Base-by-base conservation (phyloP, 371 early-diverging fungal species). In the Apophysomyces elegans region DNA sequence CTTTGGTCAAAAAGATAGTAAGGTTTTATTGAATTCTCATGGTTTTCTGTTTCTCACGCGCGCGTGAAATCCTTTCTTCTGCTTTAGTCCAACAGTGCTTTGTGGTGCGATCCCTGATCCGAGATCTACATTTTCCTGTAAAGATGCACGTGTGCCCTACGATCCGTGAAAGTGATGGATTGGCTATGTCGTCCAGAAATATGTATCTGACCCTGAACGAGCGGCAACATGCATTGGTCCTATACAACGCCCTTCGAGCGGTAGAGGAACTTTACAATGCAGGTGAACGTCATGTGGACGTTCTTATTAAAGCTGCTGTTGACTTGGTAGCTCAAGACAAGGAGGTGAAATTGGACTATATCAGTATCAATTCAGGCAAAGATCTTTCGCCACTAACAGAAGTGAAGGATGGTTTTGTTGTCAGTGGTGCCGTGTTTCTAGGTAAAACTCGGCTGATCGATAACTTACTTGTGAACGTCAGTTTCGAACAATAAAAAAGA, bases 1-100 rank as follows among this genome's bases (percentile, higher is more conserved):
- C 69, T 96, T 99, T 77, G 99, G 99, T 2, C 98, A 99, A 76
- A 99, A 99, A 79, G 99, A 99, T 75, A 91, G 81, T 78, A 76
- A 70, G 65, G 21, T 18, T 59, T 59, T 59, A 59, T 60, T 50
- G 61, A 61, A 39, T 43, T 37, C 32, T 45, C 36, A 50, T 50
- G 18, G 54, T 7, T 50, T 50, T 21, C 32, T 2, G 32, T 26
- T 50, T 50, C 54, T 50, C 54, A 50, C 54, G 21, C 21, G 21
- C 32, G 32, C 32, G 32, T 2, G 5, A 13, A 47, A 8, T 50
- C 21, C 1, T 26, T 26, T 26, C 32, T 26, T 26, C 32, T 26
- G 32, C 2, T 26, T 59, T 38, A 81, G 79, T 90, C 11, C 99
- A 99, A 80, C 99, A 99, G 77, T 95, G 95, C 70, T 88, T 91